Evolutionary conservation across 495 filamentous ascomycete species (phyloP).

Genomic region (Penicillium silybi): DNA sequence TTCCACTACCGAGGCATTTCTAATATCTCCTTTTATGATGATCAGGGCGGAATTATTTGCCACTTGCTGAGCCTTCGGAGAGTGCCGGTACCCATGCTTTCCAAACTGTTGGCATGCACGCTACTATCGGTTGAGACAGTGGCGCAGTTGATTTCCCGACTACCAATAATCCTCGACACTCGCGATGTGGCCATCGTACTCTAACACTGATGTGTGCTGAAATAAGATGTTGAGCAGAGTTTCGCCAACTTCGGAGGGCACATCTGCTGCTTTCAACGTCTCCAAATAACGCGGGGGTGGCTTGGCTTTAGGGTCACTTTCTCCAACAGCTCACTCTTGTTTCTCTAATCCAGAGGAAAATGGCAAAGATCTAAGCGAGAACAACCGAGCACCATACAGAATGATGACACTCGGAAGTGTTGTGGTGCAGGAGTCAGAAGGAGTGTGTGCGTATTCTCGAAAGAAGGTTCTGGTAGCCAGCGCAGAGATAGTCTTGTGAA

Average conservation of each 20-base stretch:
- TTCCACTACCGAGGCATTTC: neutral
- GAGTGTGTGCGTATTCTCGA: no score
- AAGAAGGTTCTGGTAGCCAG: no score
- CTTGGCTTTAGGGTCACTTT: neutral
- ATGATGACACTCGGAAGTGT: neutral
- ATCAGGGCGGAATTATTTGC: neutral
- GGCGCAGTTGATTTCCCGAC: neutral
- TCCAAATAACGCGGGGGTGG: neutral
- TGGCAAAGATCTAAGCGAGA: neutral
- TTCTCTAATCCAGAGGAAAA: neutral
- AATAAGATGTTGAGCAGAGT: neutral
- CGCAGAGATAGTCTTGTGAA: no score
- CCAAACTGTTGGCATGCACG: neutral
- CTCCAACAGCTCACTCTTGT: neutral
- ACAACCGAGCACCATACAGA: neutral
- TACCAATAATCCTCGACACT: neutral
- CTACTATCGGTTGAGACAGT: neutral
- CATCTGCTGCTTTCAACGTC: neutral
- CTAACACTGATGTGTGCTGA: neutral
- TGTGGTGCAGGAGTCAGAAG: neutral
- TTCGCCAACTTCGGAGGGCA: neutral
- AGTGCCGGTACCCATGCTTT: neutral
- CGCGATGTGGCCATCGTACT: neutral
- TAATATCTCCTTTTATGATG: neutral
- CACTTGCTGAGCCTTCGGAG: neutral